Base-by-base conservation (phyloP, 192 early-diverging fungal species). In the Tieghemiomyces parasiticus region DNA sequence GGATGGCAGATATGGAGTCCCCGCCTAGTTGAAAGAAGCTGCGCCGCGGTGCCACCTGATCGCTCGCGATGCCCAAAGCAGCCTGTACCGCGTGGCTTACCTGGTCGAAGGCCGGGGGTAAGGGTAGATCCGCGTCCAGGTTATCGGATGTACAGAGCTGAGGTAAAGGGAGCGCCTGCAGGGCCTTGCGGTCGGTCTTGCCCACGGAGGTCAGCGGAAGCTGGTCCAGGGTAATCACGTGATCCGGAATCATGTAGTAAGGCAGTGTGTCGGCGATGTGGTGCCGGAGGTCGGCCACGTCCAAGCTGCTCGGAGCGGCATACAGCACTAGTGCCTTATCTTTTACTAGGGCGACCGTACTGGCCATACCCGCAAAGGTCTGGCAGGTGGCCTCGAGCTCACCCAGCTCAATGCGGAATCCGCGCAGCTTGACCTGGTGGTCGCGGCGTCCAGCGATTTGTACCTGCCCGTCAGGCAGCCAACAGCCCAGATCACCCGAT, bases 361-460 rank as follows among this genome's bases (percentile, higher is more conserved):
- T 51, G 2, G 25, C 13, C 14, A 78, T 67, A 16, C 28, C 30
- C 8, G 52, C 52, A 46, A 64, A 49, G 13, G 46, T 33, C 1
- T 33, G 33, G 9, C 68, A 35, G 1, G 58, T 22, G 26, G 48
- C 26, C 42, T 66, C 65, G 2, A 73, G 52, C 60, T 73, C 71
- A 8, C 60, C 61, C 6, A 67, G 61, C 35, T 73, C 67, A 14
- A 73, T 58, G 12, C 71, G 61, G 56, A 46, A 66, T 0, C 71
- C 71, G 38, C 68, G 59, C 32, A 73, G 62, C 54, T 71, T 71
- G 62, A 73, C 62, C 56, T 67, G 65, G 25, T 63, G 13, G 31
- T 73, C 71, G 14, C 47, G 54, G 2, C 71, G 65, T 2, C 67
- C 67, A 0, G 77, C 9, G 42, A 29, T 61, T 0, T 61, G 56